phyloP scores from a whole-genome alignment of 257 asterid species.

The Lantana camara region DNA sequence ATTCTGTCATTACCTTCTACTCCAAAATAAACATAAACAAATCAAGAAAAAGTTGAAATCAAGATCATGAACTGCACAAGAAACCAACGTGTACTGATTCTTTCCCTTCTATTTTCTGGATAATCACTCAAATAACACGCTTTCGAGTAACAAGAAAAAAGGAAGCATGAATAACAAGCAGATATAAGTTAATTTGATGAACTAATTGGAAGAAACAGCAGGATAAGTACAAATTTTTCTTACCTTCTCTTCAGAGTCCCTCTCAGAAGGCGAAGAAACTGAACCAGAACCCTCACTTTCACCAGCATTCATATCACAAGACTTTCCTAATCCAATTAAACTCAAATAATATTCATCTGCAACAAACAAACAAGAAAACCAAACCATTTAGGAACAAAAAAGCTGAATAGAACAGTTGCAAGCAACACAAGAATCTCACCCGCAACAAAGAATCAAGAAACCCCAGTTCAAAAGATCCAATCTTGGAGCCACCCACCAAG shows the following conservation, averaged over 20 bases:
- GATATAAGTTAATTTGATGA: background rate
- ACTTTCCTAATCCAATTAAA: constrained; percentile 45
- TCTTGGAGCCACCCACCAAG: constrained; percentile 31
- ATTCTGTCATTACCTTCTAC: constrained; percentile 57
- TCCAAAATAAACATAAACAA: background rate
- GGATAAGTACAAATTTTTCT: too few relatives aligned
- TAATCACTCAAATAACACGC: too few relatives aligned
- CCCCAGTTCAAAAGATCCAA: constrained; percentile 38
- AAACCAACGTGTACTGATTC: too few relatives aligned
- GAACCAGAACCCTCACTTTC: constrained; percentile 74
- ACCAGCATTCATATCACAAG: constrained; percentile 70
- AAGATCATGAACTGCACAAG: too few relatives aligned
- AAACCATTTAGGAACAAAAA: background rate
- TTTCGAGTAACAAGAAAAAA: too few relatives aligned
- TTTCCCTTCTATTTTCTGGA: too few relatives aligned
- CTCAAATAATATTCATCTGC: constrained; percentile 34
- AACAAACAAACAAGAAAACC: background rate
- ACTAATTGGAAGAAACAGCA: background rate
- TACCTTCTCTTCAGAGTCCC: constrained; percentile 76
- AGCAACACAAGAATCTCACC: constrained; percentile 27
- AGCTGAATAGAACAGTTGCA: constrained; percentile 20
- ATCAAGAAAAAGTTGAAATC: too few relatives aligned
- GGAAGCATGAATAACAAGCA: too few relatives aligned
- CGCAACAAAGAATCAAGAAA: constrained; percentile 30
- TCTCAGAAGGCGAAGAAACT: constrained; percentile 61